phyloP scores from a whole-genome alignment of 2,329 filamentous ascomycete species.

The Zalaria sp. region DNA sequence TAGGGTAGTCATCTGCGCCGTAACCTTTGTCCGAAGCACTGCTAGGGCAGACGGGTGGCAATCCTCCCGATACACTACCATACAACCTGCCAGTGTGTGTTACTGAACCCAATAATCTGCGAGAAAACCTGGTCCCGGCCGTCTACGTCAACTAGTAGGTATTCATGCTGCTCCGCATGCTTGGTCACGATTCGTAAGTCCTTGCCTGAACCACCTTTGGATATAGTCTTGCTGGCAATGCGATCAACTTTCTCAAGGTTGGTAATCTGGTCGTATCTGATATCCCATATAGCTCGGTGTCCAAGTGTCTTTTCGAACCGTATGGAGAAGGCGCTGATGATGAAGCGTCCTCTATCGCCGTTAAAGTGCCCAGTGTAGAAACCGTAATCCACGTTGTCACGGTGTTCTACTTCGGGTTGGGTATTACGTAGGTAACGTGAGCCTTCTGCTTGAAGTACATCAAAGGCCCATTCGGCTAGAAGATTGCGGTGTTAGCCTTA shows the following conservation, averaged over 20 bases:
- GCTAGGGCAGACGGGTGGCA: no score
- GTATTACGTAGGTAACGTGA: background rate
- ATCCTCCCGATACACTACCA: no score
- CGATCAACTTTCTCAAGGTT: slow-evolving; percentile 1
- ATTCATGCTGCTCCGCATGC: background rate
- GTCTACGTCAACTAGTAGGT: background rate
- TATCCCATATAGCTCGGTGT: background rate
- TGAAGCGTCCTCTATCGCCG: background rate
- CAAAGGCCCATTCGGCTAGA: slow-evolving; percentile 1
- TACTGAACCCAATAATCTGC: slow-evolving; percentile 1
- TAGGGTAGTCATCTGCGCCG: no score
- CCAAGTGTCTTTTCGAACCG: background rate
- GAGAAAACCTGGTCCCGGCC: background rate
- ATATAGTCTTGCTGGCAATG: background rate
- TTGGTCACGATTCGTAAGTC: background rate
- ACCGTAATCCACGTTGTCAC: background rate
- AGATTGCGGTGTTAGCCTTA: background rate
- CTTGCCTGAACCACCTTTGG: background rate
- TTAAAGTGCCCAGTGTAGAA: background rate
- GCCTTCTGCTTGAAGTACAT: slow-evolving; percentile 1
- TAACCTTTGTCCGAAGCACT: no score
- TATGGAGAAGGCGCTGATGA: background rate
- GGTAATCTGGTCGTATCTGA: background rate
- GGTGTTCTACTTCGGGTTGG: background rate
- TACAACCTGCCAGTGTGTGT: background rate